These are phyloP conservation scores for Kuraishia hungarica DNA, from an alignment of 805 yeast genomes.

Conservation along the genomic window DNA sequence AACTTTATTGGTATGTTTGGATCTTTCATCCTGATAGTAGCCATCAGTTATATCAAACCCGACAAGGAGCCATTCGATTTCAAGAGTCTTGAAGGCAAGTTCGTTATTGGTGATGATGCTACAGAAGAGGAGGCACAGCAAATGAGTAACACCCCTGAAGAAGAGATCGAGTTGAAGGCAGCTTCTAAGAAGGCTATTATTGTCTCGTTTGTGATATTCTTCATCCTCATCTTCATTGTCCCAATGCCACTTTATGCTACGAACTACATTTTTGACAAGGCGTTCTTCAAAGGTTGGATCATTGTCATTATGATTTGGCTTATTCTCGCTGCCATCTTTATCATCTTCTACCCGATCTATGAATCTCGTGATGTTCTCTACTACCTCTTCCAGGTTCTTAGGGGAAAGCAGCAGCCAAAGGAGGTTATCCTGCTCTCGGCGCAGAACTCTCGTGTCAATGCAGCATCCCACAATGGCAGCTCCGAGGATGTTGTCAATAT, in stretches of 20 bases:
- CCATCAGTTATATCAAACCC: conserved; percentile 13
- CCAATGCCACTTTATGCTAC: conserved; percentile 26
- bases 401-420: conserved; percentile 10
- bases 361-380: conserved; percentile 20
- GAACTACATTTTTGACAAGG: conserved; percentile 21
- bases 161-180: conserved; percentile 13
- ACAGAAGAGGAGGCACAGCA: conserved; percentile 20
- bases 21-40: conserved; percentile 19
- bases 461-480: background rate
- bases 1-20: conserved; percentile 29
- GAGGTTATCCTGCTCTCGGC: conserved; percentile 1
- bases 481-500: background rate
- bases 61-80: conserved; percentile 19
- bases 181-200: conserved; percentile 16
- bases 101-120: conserved; percentile 25
- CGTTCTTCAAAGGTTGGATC: conserved; percentile 24
- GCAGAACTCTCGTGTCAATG: background rate
- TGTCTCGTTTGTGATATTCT: conserved; percentile 15
- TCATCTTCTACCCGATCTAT: conserved; percentile 23
- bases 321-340: conserved; percentile 20
- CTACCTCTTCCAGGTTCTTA: conserved; percentile 8
- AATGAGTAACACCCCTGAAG: conserved; percentile 13
- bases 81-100: conserved; percentile 15
- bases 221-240: conserved; percentile 17
- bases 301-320: conserved; percentile 26